Percentiles rank a stretch among this genome's conserved stretches.
Evolutionary conservation across 2,329 filamentous ascomycete genomes (phyloP).

Genomic region (Botryotinia calthae): DNA sequence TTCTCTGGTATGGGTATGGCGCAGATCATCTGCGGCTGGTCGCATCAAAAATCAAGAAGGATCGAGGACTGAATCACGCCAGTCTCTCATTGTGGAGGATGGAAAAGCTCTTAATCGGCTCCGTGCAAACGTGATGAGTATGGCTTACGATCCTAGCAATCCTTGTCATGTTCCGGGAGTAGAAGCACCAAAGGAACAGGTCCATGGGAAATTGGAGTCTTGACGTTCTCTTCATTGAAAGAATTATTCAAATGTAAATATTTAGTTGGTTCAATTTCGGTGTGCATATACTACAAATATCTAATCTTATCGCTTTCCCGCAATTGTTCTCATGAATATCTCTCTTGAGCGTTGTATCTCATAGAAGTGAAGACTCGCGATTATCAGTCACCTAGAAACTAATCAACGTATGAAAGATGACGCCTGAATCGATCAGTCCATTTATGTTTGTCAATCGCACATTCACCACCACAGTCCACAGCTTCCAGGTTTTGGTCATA

Average conservation of each 20-base stretch:
- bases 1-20: conserved; percentile 12
- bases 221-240: not conserved
- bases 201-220: not conserved
- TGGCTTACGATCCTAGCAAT: conserved; percentile 9
- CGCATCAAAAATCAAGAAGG: not conserved
- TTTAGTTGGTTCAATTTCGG: not conserved
- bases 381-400: no score
- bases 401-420: not conserved
- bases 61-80: not conserved
- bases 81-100: conserved; percentile 8
- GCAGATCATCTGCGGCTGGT: conserved; percentile 2
- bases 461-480: not conserved
- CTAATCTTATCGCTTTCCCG: not conserved
- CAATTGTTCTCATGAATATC: not conserved
- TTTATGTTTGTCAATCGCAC: not conserved
- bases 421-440: accelerated
- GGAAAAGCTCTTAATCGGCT: not conserved
- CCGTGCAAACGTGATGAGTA: conserved; percentile 5
- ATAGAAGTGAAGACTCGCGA: accelerated
- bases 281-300: not conserved
- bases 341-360: not conserved
- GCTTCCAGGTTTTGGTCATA: accelerated
- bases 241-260: not conserved
- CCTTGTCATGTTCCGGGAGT: conserved; percentile 2
- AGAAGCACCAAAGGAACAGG: not conserved